Evolutionary conservation across 2,329 filamentous ascomycete species (phyloP), one percentile per base, ranked within the genome.

Genomic region (Trichoderma atroviride): DNA sequence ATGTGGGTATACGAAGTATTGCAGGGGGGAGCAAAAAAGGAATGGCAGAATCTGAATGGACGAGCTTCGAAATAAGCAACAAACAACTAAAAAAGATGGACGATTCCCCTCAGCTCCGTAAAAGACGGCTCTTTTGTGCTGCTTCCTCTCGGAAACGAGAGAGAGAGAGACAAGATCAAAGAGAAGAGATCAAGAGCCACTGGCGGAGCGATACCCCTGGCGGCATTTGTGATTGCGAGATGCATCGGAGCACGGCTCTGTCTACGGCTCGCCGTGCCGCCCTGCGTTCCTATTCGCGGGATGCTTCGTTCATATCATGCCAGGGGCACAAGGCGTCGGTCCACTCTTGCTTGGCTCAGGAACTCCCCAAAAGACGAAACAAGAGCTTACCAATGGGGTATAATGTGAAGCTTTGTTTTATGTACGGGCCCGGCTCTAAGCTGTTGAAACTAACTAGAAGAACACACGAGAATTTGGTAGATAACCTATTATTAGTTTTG

Each of bases 241-340:
- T 70, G 62, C 68, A 61, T 61, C 56, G 63, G 43, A 37, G 53
- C 56, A 64, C 52, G 61, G 37, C 27, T 57, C 53, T 47, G n/a
- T 27, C 29, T 50, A 63, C 47, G 53, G 53, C 35, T 66, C 62
- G n/a, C 47, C 14, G 33, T 53, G 37, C 62, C 29, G 47, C 61
- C 40, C 43, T 29, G 40, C 29, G 16, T 67, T 67, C 55, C 55
- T 67, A 67, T 69, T 67, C 55, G 62, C 50, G 33, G 59, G 53
- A 55, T 35, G 56, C 50, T 22, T 57, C 47, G 9, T 50, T 47
- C 37, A 31, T 29, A 66, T 67, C 61, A 67, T 65, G 62, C 47
- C 62, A 70, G 68, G 68, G 68, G 68, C 55, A 67, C 55, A 55
- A 29, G 40, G 22, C 27, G 33, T 60, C 56, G 62, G 53, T 55